Conservation (phyloP, 495 filamentous ascomycete genomes). For the Aspergillus indologenus region DNA sequence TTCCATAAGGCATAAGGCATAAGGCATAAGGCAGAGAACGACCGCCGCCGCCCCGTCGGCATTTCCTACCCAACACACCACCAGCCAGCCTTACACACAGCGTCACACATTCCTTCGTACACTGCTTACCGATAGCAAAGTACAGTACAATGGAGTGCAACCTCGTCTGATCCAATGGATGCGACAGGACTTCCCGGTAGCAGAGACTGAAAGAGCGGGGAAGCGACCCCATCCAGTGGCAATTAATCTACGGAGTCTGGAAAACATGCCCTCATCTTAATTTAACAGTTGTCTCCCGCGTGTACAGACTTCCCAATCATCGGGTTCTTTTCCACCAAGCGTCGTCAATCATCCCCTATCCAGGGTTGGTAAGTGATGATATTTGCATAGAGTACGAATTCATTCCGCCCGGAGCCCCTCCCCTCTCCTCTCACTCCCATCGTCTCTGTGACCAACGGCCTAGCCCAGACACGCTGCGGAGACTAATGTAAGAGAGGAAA, state of each 20-base stretch:
- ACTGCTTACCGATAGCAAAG: neutral
- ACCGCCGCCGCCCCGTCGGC: too few species aligned
- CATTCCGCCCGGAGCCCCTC: neutral
- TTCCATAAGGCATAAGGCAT: neutral
- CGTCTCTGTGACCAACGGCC: neutral
- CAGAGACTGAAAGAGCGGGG: neutral
- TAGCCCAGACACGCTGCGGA: neutral
- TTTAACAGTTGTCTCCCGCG: too few species aligned
- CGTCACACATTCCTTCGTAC: neutral
- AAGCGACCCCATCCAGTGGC: neutral
- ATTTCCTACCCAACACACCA: neutral
- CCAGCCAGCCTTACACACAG: neutral
- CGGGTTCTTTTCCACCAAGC: neutral
- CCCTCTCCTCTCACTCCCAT: neutral
- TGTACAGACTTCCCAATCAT: too few species aligned
- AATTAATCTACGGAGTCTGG: neutral
- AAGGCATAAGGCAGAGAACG: neutral
- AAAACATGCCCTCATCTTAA: neutral
- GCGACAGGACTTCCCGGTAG: neutral
- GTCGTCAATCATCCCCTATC: neutral
- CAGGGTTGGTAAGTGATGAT: neutral
- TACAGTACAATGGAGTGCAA: neutral
- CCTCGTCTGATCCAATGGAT: neutral
- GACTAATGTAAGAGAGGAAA: too few species aligned
- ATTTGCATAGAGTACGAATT: too few species aligned